A percentile compares a stretch with the other conserved stretches of the same genome.
Evolutionary conservation across 169 alveolate genomes (phyloP).

Genomic region (Plasmodium knowlesi): DNA sequence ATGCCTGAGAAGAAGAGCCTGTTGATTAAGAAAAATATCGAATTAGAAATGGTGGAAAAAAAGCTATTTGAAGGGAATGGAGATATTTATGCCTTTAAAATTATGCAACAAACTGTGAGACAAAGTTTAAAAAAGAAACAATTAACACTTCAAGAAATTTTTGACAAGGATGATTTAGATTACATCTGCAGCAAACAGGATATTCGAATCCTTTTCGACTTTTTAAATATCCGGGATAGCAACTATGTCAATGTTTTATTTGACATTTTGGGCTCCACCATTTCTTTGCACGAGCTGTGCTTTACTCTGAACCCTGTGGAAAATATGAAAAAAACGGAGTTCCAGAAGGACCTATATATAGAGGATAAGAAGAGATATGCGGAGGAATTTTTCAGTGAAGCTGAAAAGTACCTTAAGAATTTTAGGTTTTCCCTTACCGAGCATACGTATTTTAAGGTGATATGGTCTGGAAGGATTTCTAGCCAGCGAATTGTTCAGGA

Average conservation of each 20-base stretch:
- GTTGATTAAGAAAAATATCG: slow-evolving; percentile 20
- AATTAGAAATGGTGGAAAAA: slow-evolving; percentile 64
- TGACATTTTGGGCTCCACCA: slow-evolving; percentile 66
- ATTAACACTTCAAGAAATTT: slow-evolving; percentile 67
- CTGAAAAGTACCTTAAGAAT: slow-evolving; percentile 35
- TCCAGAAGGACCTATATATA: slow-evolving; percentile 10
- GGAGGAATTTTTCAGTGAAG: slow-evolving; percentile 17
- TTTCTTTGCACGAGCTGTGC: slow-evolving; percentile 61
- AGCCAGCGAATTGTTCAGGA: slow-evolving; percentile 60
- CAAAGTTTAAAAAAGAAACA: slow-evolving; percentile 63
- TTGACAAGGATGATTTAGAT: slow-evolving; percentile 59
- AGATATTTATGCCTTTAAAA: slow-evolving; percentile 70
- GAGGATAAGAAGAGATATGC: slow-evolving; percentile 9
- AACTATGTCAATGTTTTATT: slow-evolving; percentile 27
- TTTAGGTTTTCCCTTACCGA: slow-evolving; percentile 48
- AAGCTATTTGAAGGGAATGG: slow-evolving; percentile 73
- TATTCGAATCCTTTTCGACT: slow-evolving; percentile 40
- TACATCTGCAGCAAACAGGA: slow-evolving; percentile 64
- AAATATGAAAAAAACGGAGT: slow-evolving; percentile 8
- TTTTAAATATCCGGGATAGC: slow-evolving; percentile 51
- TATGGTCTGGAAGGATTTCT: slow-evolving; percentile 72
- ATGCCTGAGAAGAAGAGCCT: slow-evolving; percentile 22
- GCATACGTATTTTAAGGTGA: slow-evolving; percentile 62
- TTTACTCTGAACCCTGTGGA: slow-evolving; percentile 52
- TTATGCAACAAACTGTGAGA: slow-evolving; percentile 67